phyloP scores from a whole-genome alignment of 305 asterid genomes.

The Fraxinus paxiana region DNA sequence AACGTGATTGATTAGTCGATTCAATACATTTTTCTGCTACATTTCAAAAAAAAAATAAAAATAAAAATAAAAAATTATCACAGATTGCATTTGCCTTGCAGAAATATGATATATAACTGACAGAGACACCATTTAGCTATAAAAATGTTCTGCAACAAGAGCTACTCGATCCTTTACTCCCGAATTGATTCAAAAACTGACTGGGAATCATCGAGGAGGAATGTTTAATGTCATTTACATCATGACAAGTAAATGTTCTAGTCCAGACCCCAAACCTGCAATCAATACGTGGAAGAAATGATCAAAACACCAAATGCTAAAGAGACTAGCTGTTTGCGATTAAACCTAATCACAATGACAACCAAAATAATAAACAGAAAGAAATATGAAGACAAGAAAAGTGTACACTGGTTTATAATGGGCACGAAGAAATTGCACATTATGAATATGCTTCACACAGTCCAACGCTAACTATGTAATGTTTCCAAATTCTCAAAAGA shows the following conservation, averaged over 20 bases:
- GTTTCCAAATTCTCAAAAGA: background rate
- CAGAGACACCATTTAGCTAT: background rate
- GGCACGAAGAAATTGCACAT: background rate
- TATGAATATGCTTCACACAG: background rate
- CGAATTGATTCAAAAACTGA: background rate
- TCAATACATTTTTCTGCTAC: background rate
- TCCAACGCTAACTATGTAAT: background rate
- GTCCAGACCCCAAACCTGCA: constrained; percentile 61
- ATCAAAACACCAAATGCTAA: background rate
- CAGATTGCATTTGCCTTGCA: background rate
- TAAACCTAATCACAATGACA: background rate
- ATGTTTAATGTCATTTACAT: background rate
- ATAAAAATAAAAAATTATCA: background rate
- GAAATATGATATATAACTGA: background rate
- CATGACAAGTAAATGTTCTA: constrained; percentile 12
- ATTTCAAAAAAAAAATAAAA: background rate
- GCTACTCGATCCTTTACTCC: background rate
- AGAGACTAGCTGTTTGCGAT: background rate
- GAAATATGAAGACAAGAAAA: background rate
- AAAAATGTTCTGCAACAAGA: background rate
- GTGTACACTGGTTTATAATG: background rate
- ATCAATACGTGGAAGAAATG: background rate
- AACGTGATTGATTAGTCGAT: background rate
- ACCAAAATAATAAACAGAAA: background rate
- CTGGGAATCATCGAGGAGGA: background rate